These are phyloP conservation scores for Sanguinoderma infundibulare DNA, from an alignment of 1,284 basidiomycete species.

Conservation along the genomic window DNA sequence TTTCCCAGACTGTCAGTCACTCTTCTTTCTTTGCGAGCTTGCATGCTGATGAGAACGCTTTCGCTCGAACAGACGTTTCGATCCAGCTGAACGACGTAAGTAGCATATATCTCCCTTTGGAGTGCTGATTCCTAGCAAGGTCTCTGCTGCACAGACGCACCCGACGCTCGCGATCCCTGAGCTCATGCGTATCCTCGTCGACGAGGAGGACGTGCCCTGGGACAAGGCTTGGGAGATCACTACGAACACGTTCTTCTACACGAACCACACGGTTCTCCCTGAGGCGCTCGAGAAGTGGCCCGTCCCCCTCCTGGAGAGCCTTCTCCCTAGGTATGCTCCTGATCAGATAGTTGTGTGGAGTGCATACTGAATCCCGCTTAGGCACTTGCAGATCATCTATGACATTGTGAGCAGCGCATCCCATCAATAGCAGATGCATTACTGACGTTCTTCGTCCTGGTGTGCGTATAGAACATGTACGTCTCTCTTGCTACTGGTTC, in stretches of 20 bases:
- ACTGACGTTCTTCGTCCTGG: background rate
- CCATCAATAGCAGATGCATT: background rate
- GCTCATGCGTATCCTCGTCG: conserved; percentile 86
- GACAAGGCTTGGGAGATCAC: conserved; percentile 85
- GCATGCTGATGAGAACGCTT: too few relatives aligned
- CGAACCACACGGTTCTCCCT: conserved; percentile 87
- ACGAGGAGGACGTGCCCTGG: conserved; percentile 90
- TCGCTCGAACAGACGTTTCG: conserved; percentile 61
- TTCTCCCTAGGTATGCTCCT: conserved; percentile 64
- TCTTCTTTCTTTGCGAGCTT: background rate
- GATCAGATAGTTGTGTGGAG: background rate
- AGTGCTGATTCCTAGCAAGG: background rate
- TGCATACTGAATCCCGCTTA: conserved; percentile 1
- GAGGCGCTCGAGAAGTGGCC: conserved; percentile 90
- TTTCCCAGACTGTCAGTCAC: conserved; percentile 77
- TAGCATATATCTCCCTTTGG: background rate
- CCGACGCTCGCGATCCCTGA: conserved; percentile 95
- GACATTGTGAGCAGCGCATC: conserved; percentile 65
- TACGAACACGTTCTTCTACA: conserved; percentile 91
- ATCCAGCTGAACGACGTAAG: conserved; percentile 89
- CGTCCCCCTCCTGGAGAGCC: conserved; percentile 78
- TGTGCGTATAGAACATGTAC: conserved; percentile 51
- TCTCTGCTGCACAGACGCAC: conserved; percentile 69
- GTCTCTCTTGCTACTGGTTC: conserved; percentile 19
- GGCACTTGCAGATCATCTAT: conserved; percentile 90